A percentile compares a stretch with the other conserved stretches of the same genome.
Evolutionary conservation across 768 basidiomycete genomes (phyloP).

Genomic region (Multifurca ochricompacta): DNA sequence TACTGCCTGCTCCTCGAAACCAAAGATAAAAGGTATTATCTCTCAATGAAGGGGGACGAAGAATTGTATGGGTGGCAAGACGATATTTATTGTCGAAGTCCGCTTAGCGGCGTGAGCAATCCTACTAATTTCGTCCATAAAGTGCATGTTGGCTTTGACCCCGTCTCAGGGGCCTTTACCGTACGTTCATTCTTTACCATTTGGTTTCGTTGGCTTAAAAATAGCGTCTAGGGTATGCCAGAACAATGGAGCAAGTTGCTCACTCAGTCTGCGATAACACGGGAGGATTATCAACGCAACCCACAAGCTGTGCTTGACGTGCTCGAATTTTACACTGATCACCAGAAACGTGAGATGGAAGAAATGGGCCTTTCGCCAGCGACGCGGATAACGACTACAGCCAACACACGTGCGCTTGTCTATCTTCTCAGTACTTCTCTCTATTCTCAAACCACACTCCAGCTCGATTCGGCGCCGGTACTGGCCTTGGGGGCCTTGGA

Average conservation of each 20-base stretch:
- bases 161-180: constrained; percentile 88
- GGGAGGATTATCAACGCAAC: constrained; percentile 94
- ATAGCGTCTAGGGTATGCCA: constrained; percentile 67
- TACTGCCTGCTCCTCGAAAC: constrained; percentile 88
- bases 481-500: constrained; percentile 68
- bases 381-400: constrained; percentile 21
- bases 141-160: constrained; percentile 97
- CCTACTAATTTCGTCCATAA: constrained; percentile 99
- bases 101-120: constrained; percentile 86
- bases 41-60: constrained; percentile 87
- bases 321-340: constrained; percentile 96
- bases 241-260: constrained; percentile 98
- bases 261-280: constrained; percentile 94
- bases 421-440: constrained; percentile 28
- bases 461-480: constrained; percentile 83
- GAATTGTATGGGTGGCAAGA: constrained; percentile 99
- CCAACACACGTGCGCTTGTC: constrained; percentile 20
- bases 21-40: constrained; percentile 71
- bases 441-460: constrained; percentile 38
- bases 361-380: constrained; percentile 36
- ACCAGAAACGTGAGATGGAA: constrained; percentile 91
- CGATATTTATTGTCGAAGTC: constrained; percentile 88
- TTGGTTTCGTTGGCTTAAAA: neutral
- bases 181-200: constrained; percentile 40
- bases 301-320: constrained; percentile 97